Percentiles rank a stretch among this genome's conserved stretches.
Evolutionary conservation across 169 alveolate species (phyloP).

Genomic region (Eimeria zaria): DNA sequence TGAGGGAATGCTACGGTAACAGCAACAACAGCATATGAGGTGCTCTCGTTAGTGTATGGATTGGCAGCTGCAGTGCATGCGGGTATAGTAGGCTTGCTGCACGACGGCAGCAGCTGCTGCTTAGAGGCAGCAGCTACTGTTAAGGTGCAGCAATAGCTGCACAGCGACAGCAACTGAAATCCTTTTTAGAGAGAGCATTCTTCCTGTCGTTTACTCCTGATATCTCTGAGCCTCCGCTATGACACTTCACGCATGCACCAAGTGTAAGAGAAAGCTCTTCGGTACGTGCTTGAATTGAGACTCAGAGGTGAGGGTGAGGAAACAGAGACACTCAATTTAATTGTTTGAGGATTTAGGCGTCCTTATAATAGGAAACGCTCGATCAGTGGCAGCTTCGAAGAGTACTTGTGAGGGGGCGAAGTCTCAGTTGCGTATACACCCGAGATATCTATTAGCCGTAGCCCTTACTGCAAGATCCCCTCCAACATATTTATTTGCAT

Average conservation of each 20-base stretch:
- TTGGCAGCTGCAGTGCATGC: not conserved
- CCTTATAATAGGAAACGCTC: not conserved
- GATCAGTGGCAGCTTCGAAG: not conserved
- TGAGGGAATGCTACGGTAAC: not conserved
- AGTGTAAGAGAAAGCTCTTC: not conserved
- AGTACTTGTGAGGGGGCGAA: not conserved
- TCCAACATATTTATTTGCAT: not conserved
- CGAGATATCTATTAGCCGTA: not conserved
- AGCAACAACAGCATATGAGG: not conserved
- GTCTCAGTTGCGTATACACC: not conserved
- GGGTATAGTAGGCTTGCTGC: not conserved
- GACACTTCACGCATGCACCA: not conserved
- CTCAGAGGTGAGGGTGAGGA: not conserved
- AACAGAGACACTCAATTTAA: not conserved
- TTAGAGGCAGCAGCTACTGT: not conserved
- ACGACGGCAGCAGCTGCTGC: slow-evolving; percentile 11
- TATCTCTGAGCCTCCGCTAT: not conserved
- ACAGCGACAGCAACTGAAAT: slow-evolving; percentile 4
- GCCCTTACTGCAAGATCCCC: not conserved
- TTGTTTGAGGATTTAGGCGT: not conserved
- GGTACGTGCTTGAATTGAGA: not conserved
- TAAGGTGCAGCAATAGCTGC: not conserved
- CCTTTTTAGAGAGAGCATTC: not conserved
- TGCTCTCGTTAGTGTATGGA: not conserved
- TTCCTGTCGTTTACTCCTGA: not conserved